These are phyloP conservation scores for Monilinia fructicola DNA, from an alignment of 2,329 filamentous ascomycete species.

Conservation along the genomic window DNA sequence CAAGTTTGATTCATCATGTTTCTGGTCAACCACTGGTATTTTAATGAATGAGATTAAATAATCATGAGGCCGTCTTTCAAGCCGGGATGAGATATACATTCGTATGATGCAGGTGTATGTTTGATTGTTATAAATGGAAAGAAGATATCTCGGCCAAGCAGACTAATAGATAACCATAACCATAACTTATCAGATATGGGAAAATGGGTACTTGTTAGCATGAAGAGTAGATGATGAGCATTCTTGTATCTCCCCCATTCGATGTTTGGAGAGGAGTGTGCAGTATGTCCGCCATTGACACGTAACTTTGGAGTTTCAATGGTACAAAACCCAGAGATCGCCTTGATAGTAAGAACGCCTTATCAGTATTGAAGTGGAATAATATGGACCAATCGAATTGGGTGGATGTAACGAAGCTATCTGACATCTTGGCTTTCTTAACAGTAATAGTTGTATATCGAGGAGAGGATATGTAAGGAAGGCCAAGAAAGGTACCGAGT, in stretches of 20 bases:
- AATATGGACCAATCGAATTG: not conserved
- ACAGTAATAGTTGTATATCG: too few species aligned
- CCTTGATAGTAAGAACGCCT: conserved; percentile 6
- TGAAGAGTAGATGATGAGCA: not conserved
- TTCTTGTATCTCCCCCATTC: not conserved
- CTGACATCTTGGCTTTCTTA: not conserved
- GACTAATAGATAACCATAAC: conserved; percentile 3
- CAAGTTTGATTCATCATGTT: too few species aligned
- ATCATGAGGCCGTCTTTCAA: conserved; percentile 3
- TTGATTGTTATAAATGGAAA: not conserved
- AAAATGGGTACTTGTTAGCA: not conserved
- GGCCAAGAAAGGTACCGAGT: not conserved
- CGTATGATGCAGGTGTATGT: not conserved
- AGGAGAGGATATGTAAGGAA: not conserved
- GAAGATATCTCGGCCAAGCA: not conserved
- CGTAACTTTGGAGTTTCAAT: not conserved
- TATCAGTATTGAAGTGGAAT: not conserved
- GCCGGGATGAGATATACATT: not conserved
- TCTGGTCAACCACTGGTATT: not conserved
- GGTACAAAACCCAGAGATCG: not conserved
- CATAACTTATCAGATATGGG: not conserved
- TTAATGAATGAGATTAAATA: not conserved
- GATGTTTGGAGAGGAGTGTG: not conserved
- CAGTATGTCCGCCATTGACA: not conserved
- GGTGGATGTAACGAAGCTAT: not conserved